Evolutionary conservation across 1,139 yeast species (phyloP), one percentile per base, ranked within the genome.

Genomic region (Torulaspora pretoriensis): DNA sequence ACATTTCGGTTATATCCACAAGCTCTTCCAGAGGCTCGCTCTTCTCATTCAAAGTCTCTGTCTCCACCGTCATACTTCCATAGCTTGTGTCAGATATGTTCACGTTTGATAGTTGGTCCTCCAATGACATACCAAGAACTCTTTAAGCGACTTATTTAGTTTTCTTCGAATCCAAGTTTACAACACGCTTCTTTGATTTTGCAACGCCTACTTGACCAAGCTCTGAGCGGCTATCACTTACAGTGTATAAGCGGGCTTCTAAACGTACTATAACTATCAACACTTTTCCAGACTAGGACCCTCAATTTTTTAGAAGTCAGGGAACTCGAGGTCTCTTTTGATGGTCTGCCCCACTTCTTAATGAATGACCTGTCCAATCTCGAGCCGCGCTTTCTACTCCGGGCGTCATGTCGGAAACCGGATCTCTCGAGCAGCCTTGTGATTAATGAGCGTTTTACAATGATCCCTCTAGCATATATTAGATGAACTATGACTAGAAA

Each of bases 1-100:
- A 54, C 22, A 61, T 54, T 2, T 63, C 56, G 0, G 83, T 79
- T 23, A 79, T 68, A 51, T 78, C 83, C 8, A 70, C 61, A 43
- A 61, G 60, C 2, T 63, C 64, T n/a, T 27, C 30, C 32, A 33
- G 35, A 13, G 32, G 32, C 19, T 29, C 32, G 16, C 19, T 19
- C 27, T 30, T 35, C n/a, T 14, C 24, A 26, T 12, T 24, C 38
- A 42, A 19, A 19, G 32, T 33, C 34, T 23, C 25, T 17, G 24
- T 24, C 30, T 28, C 35, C 26, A 17, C 26, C 9, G 30, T 26
- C 24, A 23, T 31, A 17, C 33, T 38, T 31, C 40, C 26, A 35
- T 24, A 30, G 25, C 36, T 45, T 22, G 25, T 29, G 23, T n/a
- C 28, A 8, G 32, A 29, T 29, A 29, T 16, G 17, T 14, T 25